Percentiles rank a stretch among this genome's conserved stretches.
Evolutionary conservation across 2,329 filamentous ascomycete species (phyloP).

Genomic region (Phaeomoniella chlamydospora): DNA sequence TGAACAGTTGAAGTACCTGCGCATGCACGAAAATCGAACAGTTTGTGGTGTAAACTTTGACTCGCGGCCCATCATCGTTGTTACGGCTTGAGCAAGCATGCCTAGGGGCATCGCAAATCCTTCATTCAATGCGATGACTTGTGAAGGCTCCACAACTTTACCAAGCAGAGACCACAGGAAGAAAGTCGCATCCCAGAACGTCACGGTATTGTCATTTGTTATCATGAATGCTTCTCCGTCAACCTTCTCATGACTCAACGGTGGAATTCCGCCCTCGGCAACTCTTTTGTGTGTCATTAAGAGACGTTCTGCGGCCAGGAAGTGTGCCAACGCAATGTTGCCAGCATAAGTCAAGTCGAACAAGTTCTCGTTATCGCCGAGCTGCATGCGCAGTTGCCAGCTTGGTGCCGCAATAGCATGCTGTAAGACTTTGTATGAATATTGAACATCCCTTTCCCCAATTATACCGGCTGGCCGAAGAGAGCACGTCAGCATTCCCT

Average conservation of each 20-base stretch:
- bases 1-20: slow-evolving; percentile 30
- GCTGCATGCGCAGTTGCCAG: slow-evolving; percentile 59
- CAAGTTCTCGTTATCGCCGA: slow-evolving; percentile 59
- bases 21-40: slow-evolving; percentile 33
- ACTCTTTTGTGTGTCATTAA: slow-evolving; percentile 37
- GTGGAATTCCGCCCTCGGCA: slow-evolving; percentile 31
- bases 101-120: slow-evolving; percentile 23
- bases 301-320: slow-evolving; percentile 64
- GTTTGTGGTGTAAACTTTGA: slow-evolving; percentile 28
- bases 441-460: slow-evolving; percentile 63
- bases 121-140: slow-evolving; percentile 26
- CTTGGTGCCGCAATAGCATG: slow-evolving; percentile 43
- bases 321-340: slow-evolving; percentile 64
- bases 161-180: slow-evolving; percentile 52
- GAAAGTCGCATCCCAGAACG: slow-evolving; percentile 81
- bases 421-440: slow-evolving; percentile 58
- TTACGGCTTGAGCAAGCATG: slow-evolving; percentile 23
- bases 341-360: slow-evolving; percentile 58
- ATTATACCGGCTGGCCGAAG: slow-evolving; percentile 83
- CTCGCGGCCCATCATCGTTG: slow-evolving; percentile 27
- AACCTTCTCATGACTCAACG: slow-evolving; percentile 58
- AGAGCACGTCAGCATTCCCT: slow-evolving; percentile 57
- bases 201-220: slow-evolving; percentile 76
- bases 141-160: slow-evolving; percentile 24
- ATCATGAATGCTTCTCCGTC: slow-evolving; percentile 84